Evolutionary conservation across 2,329 filamentous ascomycete genomes (phyloP), one percentile per base, ranked within the genome.

Genomic region (Cryoendolithus antarcticus): DNA sequence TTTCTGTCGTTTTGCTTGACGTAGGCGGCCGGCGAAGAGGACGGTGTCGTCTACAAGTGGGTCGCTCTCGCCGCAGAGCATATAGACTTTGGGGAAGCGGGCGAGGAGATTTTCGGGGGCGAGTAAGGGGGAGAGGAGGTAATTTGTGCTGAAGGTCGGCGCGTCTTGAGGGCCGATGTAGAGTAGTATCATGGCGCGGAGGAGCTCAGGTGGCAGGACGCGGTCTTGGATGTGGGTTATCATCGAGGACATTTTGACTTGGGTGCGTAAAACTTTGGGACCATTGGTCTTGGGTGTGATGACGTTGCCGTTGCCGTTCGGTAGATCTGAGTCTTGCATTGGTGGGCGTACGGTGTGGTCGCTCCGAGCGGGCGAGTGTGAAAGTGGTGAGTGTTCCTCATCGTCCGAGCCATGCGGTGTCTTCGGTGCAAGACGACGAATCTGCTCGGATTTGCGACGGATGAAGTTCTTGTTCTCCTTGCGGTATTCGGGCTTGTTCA

Each of bases 201-300:
- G 95, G 86, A 96, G 94, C 61, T 98, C 91, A 0, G 91, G 89
- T 0, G 86, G 89, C 9, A 98, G 71, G 21, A 98, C 83, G 19
- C 91, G 81, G 60, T 98, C 91, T 59, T 93, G 91, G 61, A 95
- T 93, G 62, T 96, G 96, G 0, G 89, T 95, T 29, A 98, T 93
- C 77, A 94, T 93, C n/a, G 81, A 89, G 0, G 86, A 88, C 57
- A 89, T 93, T 10, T 89, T 88, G 7, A 98, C 73, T 11, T 88
- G 77, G 1, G 91, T 96, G 49, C 75, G 78, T 44, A 94, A 67
- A 30, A 62, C 61, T 30, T 62, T 58, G 6, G 68, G 63, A 34
- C 69, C 69, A 10, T 42, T 39, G 5, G 38, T 10, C 9, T 37
- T 10, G 4, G 12, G 15, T 9, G 30, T 44, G 28, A 34, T 27